These are phyloP conservation scores for Fusarium musae DNA, from an alignment of 2,329 filamentous ascomycete genomes.

Conservation along the genomic window DNA sequence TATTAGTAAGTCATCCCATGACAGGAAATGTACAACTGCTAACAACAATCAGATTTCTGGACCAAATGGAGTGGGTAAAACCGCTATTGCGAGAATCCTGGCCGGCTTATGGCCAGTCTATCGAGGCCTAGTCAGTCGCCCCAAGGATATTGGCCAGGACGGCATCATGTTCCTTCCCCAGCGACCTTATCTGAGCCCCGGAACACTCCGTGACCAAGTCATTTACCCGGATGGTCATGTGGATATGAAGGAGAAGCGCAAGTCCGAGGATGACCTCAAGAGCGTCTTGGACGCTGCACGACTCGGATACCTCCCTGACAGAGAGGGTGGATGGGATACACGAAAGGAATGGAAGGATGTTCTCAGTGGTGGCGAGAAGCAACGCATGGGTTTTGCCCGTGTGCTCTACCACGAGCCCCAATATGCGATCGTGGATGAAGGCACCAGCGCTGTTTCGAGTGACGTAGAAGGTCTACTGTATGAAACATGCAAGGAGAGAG, in stretches of 20 bases:
- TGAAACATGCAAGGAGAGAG: slow-evolving; percentile 90
- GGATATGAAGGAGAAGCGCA: slow-evolving; percentile 87
- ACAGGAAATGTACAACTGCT: slow-evolving; percentile 10
- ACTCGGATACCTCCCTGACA: slow-evolving; percentile 87
- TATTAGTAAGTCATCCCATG: slow-evolving; percentile 66
- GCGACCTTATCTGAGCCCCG: slow-evolving; percentile 89
- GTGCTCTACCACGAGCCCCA: slow-evolving; percentile 93
- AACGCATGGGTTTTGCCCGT: slow-evolving; percentile 90
- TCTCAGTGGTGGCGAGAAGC: slow-evolving; percentile 96
- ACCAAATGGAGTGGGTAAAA: slow-evolving; percentile 94
- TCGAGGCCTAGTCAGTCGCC: slow-evolving; percentile 88
- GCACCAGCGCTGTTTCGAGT: slow-evolving; percentile 90
- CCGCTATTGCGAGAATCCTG: slow-evolving; percentile 84
- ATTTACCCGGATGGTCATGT: slow-evolving; percentile 96
- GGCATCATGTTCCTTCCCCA: slow-evolving; percentile 99
- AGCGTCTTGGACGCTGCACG: slow-evolving; percentile 83
- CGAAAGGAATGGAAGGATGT: slow-evolving; percentile 99
- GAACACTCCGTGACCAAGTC: slow-evolving; percentile 94
- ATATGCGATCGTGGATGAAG: slow-evolving; percentile 95
- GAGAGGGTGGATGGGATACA: slow-evolving; percentile 96
- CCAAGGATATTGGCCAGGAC: slow-evolving; percentile 81
- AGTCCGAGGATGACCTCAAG: slow-evolving; percentile 81
- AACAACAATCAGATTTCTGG: slow-evolving; percentile 75
- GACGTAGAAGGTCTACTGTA: slow-evolving; percentile 96
- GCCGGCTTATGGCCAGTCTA: slow-evolving; percentile 97